These are phyloP conservation scores for Melaleuca alternifolia DNA, from an alignment of 345 rosid genomes.

Conservation along the genomic window DNA sequence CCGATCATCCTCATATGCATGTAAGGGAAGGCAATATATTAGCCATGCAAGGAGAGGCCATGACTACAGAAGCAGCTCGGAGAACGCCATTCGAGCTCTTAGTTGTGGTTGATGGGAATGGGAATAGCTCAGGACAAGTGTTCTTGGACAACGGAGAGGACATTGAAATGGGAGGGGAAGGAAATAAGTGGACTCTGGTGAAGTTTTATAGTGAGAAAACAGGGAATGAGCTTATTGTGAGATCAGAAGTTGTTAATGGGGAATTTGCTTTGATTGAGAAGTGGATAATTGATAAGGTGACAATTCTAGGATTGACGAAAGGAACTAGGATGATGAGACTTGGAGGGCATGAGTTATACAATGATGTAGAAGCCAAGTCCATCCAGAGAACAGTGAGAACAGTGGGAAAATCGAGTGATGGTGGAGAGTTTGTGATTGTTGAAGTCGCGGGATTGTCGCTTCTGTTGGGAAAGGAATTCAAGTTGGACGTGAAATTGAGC, in stretches of 20 bases:
- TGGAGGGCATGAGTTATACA: conserved; percentile 12
- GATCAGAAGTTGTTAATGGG: conserved; percentile 40
- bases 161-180: conserved; percentile 40
- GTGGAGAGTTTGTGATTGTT: neutral
- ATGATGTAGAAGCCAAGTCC: neutral
- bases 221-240: conserved; percentile 13
- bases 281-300: conserved; percentile 42
- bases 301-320: conserved; percentile 32
- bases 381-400: neutral
- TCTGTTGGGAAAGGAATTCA: conserved; percentile 31
- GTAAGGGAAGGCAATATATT: conserved; percentile 50
- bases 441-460: conserved; percentile 6
- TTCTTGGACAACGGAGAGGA: conserved; percentile 60
- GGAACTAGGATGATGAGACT: neutral
- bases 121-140: conserved; percentile 37
- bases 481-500: conserved; percentile 18
- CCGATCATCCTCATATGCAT: conserved; percentile 50
- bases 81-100: conserved; percentile 37
- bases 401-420: neutral
- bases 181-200: conserved; percentile 30
- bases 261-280: conserved; percentile 33
- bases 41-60: conserved; percentile 63
- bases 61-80: conserved; percentile 49
- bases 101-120: conserved; percentile 28
- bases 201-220: conserved; percentile 18